These are phyloP conservation scores for Noccaea bulbosa DNA, from an alignment of 345 rosid genomes.

Conservation along the genomic window DNA sequence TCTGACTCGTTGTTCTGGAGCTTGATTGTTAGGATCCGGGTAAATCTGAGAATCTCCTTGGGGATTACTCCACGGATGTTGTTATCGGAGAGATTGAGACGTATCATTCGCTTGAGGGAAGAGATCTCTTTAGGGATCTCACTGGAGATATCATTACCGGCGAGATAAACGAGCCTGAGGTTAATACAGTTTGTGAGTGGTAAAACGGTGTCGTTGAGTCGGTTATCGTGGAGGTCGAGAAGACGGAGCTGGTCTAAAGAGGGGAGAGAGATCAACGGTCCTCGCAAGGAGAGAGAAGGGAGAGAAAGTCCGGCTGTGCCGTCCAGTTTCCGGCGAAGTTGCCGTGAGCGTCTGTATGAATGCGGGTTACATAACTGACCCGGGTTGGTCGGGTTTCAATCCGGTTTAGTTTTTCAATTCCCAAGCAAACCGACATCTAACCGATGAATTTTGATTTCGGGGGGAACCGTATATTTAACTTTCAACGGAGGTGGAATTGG, in stretches of 20 bases:
- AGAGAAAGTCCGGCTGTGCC: conserved; percentile 65
- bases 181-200: conserved; percentile 68
- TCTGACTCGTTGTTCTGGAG: conserved; percentile 81
- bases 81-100: conserved; percentile 83
- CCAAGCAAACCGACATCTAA: too few relatives aligned
- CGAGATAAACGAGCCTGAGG: conserved; percentile 76
- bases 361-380: too few relatives aligned
- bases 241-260: conserved; percentile 78
- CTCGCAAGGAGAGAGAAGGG: conserved; percentile 74
- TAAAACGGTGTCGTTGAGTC: conserved; percentile 70
- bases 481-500: too few relatives aligned
- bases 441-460: too few relatives aligned
- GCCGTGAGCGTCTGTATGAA: too few relatives aligned
- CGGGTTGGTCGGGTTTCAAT: too few relatives aligned
- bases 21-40: conserved; percentile 71
- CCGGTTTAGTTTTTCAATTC: too few relatives aligned
- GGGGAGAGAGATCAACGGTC: conserved; percentile 70
- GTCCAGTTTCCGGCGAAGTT: too few relatives aligned
- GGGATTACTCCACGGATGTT: conserved; percentile 79
- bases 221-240: conserved; percentile 84
- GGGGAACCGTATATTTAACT: too few relatives aligned
- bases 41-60: conserved; percentile 50
- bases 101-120: conserved; percentile 59
- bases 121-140: conserved; percentile 69
- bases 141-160: conserved; percentile 77